Conservation (phyloP, 148 eudicot genomes). For the Bassia scoparia region DNA sequence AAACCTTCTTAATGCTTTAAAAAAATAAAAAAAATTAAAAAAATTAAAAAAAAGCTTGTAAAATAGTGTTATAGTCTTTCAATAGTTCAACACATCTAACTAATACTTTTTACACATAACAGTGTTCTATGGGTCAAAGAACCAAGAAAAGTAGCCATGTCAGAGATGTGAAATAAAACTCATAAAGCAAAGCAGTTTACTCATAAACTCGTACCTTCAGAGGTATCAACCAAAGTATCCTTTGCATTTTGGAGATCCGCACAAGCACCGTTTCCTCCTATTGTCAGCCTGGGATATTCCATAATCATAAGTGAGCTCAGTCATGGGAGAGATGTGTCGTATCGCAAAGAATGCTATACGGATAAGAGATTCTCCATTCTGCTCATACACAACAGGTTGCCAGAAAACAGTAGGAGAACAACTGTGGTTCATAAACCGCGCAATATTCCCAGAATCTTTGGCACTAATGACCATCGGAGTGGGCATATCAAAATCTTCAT, state of each 20-base stretch:
- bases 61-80: too few species aligned
- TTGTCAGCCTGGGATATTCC: constrained; percentile 52
- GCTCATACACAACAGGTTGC: constrained; percentile 75
- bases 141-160: not conserved
- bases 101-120: not conserved
- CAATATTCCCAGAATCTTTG: constrained; percentile 71
- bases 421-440: constrained; percentile 94
- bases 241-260: constrained; percentile 72
- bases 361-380: constrained; percentile 44
- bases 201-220: constrained; percentile 17
- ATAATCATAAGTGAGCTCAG: constrained; percentile 83
- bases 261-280: constrained; percentile 71
- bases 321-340: constrained; percentile 82
- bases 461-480: constrained; percentile 67
- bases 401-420: constrained; percentile 85
- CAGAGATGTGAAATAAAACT: not conserved
- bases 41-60: too few species aligned
- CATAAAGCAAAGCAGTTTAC: not conserved
- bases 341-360: constrained; percentile 84
- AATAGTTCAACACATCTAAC: not conserved
- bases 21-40: too few species aligned
- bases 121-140: not conserved
- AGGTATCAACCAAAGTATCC: constrained; percentile 60
- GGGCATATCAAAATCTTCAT: constrained; percentile 42
- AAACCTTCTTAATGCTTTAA: too few species aligned